Evolutionary conservation across 352 stramenopile species (phyloP).

Genomic region (Achlya hypogyna): DNA sequence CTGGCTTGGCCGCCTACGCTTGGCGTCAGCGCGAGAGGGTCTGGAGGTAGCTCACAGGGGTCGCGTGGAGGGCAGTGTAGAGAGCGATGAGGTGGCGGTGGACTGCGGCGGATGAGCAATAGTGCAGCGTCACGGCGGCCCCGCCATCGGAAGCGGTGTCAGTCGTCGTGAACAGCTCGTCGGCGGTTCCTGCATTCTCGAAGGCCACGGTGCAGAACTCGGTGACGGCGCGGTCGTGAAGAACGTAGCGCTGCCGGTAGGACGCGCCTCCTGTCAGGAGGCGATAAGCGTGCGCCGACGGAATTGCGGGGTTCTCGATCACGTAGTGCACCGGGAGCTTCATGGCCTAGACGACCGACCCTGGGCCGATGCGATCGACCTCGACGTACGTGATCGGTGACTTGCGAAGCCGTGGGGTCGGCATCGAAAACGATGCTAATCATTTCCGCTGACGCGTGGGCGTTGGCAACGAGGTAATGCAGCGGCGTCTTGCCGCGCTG

Average conservation of each 20-base stretch:
- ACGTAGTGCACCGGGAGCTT: slow-evolving; percentile 65
- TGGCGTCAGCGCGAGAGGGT: neutral
- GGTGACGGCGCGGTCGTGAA: slow-evolving; percentile 24
- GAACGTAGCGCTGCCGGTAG: slow-evolving; percentile 60
- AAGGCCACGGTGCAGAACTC: neutral
- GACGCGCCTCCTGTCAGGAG: slow-evolving; percentile 50
- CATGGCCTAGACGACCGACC: slow-evolving; percentile 32
- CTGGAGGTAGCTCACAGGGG: too few species aligned
- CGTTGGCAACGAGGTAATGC: slow-evolving; percentile 53
- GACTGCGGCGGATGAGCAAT: neutral
- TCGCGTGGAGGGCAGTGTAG: neutral
- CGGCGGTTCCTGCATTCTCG: neutral
- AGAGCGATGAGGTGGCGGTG: neutral
- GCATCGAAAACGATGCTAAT: slow-evolving; percentile 66
- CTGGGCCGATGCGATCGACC: neutral
- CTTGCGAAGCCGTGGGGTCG: slow-evolving; percentile 41
- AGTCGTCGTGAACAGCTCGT: neutral
- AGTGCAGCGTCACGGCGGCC: neutral
- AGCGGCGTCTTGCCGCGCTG: slow-evolving; percentile 50
- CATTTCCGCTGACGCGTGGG: slow-evolving; percentile 35
- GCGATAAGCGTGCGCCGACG: slow-evolving; percentile 36
- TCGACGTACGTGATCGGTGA: slow-evolving; percentile 36
- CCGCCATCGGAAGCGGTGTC: neutral
- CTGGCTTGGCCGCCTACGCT: neutral
- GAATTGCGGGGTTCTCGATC: slow-evolving; percentile 45